Conservation (phyloP, 2,329 filamentous ascomycete species). For the Phialemoniopsis sp. region DNA sequence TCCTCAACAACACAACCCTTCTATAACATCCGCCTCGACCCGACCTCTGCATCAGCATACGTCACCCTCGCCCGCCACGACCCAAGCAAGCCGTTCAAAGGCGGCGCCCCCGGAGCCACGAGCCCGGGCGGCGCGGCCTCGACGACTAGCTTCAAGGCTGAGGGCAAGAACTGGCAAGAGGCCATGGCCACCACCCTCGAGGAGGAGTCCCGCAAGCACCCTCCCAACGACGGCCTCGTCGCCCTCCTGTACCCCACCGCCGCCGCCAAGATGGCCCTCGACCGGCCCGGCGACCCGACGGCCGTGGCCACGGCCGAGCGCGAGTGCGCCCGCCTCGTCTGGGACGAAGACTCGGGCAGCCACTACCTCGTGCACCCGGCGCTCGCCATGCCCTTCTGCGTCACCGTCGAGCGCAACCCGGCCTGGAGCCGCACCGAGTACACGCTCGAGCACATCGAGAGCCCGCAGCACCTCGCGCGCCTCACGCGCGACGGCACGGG, state of each 20-base stretch:
- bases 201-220: conserved; percentile 45
- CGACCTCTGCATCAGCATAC: conserved; percentile 59
- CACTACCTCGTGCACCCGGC: conserved; percentile 63
- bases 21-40: conserved; percentile 62
- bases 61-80: conserved; percentile 57
- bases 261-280: conserved; percentile 59
- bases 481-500: conserved; percentile 58
- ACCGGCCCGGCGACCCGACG: conserved; percentile 53
- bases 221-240: conserved; percentile 59
- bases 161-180: conserved; percentile 51
- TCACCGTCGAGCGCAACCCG: conserved; percentile 53
- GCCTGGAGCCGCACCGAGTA: conserved; percentile 61
- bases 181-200: conserved; percentile 56
- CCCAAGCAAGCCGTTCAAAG: conserved; percentile 52
- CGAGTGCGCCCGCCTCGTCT: conserved; percentile 69
- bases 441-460: conserved; percentile 61
- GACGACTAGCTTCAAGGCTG: conserved; percentile 28
- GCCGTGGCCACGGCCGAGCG: conserved; percentile 61
- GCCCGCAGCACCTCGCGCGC: conserved; percentile 55
- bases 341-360: conserved; percentile 56
- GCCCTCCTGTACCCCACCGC: conserved; percentile 65
- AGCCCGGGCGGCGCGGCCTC: conserved; percentile 44
- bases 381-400: conserved; percentile 58
- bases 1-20: conserved; percentile 60
- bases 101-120: conserved; percentile 20